Base-by-base conservation (phyloP, 805 yeast genomes). In the Lipomyces kockii region DNA sequence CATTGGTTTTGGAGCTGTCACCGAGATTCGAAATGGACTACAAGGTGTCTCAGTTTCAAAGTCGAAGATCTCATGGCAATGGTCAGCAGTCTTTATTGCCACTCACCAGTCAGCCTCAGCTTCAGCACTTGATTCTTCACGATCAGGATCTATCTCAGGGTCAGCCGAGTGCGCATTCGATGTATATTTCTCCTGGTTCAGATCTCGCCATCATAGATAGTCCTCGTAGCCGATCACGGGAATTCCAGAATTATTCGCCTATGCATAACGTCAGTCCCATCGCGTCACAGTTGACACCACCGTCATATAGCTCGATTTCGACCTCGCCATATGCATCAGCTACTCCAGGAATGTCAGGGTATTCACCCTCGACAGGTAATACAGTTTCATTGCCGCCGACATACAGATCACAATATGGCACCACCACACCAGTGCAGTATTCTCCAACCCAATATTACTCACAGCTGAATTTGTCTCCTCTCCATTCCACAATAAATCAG, bases 391-490 rank as follows among this genome's bases (percentile, higher is more conserved):
- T 60, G 49, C 43, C 62, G 12, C 35, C 64, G n/a, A 29, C 62
- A 7, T 63, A 67, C 56, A 54, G 60, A 4, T 27, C 67, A 3
- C 59, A 52, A 20, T 64, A 64, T 43, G 67, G 70, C n/a, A 53
- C 63, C 2, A 49, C 63, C 9, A 67, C 70, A 2, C 70, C 68
- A 17, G 64, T 64, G 20, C 70, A 67, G 55, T 67, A 67, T 39
- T 64, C 70, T 2, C 65, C 61, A 7, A 55, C 25, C 17, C 61
- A 57, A 22, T 43, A 58, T 9, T 59, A 57, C 34, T 52, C 34
- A 6, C 67, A 63, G 34, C 25, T 61, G 25, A 62, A 35, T 34
- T 27, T 67, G 49, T 62, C 67, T 11, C 67, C 67, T 11, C 27
- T 63, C 3, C 63, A 62, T 56, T 27, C 52, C 39, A 29, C 25